Evolutionary conservation across 208 protist species (phyloP), one percentile per base, ranked within the genome.

Genomic region (Trypanosoma melophagium): DNA sequence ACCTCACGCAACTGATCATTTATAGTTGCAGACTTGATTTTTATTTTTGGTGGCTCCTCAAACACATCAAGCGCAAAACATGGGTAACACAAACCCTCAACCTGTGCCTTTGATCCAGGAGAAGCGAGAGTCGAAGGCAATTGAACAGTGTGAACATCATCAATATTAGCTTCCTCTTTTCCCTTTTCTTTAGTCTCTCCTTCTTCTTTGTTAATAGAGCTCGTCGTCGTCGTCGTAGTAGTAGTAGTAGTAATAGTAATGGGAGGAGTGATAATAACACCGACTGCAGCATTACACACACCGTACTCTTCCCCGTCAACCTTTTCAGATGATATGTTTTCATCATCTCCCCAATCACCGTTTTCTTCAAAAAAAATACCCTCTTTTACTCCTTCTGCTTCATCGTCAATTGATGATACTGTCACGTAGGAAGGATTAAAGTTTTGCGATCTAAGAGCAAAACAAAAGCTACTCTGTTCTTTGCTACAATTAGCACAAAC

Each of bases 391-490:
- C n/a, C 59, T n/a, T 62, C 38, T 41, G 19, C 52, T 40, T 69
- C 41, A 16, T 62, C 45, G 50, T 17, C 4, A 44, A 8, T 12
- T 57, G 14, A 60, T 53, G 8, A 50, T 14, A 49, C 44, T 42
- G 54, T 58, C 14, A 68, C 53, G 71, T 87, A 89, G 24, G 74
- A 69, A n/a, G 57, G 50, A 67, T 81, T 96, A 60, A 92, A 94
- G 60, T 94, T 93, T 56, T 94, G 86, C 17, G 79, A 85, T 0
- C 91, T 83, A 52, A 96, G 31, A 4, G 78, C 85, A 65, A 89
- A 96, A 75, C 87, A 93, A 44, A 82, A 87, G 67, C 79, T 86
- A 5, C 66, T 42, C 5, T 62, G 10, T 14, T 53, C 47, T 19
- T 42, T 54, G 13, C 75, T 75, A 62, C 89, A 95, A 14, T 64